Conservation (phyloP, 352 stramenopile genomes). For the Peronospora farinosa region DNA sequence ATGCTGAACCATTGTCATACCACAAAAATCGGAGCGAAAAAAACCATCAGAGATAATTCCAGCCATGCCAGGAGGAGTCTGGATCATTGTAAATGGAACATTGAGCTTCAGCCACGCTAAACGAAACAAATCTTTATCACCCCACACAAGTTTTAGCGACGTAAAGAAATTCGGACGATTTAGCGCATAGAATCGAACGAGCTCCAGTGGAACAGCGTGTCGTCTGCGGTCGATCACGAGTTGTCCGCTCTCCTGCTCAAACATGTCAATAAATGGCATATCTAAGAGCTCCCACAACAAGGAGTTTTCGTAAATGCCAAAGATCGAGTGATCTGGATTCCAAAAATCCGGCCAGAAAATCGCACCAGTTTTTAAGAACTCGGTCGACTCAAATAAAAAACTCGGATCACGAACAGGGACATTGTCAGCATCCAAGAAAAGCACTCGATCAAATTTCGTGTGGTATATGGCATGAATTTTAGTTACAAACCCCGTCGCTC, state of each 20-base stretch:
- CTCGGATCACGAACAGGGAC: slow-evolving; percentile 40
- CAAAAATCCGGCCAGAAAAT: slow-evolving; percentile 66
- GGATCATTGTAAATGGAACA: slow-evolving; percentile 46
- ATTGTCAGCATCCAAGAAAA: slow-evolving; percentile 56
- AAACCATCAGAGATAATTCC: slow-evolving; percentile 21
- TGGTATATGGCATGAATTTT: slow-evolving; percentile 48
- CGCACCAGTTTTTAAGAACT: slow-evolving; percentile 35
- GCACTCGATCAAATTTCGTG: slow-evolving; percentile 33
- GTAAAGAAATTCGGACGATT: slow-evolving; percentile 29
- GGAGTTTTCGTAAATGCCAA: slow-evolving; percentile 38
- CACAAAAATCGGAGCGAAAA: slow-evolving; percentile 39
- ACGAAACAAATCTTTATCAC: slow-evolving; percentile 43
- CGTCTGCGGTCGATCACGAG: slow-evolving; percentile 37
- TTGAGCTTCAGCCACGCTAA: slow-evolving; percentile 48
- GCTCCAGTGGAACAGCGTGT: slow-evolving; percentile 18
- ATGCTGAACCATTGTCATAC: slow-evolving; percentile 36
- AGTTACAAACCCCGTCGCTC: slow-evolving; percentile 34
- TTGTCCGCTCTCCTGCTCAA: slow-evolving; percentile 49
- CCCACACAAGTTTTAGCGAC: slow-evolving; percentile 25
- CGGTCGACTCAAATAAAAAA: slow-evolving; percentile 21
- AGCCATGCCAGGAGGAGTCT: slow-evolving; percentile 35
- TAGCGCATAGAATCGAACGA: slow-evolving; percentile 32
- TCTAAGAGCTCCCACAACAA: slow-evolving; percentile 48
- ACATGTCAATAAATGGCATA: slow-evolving; percentile 33
- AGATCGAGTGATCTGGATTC: slow-evolving; percentile 40